Evolutionary conservation across 164 flowering plant genomes (phyloP).

Genomic region (Dillenia suffruticosa): DNA sequence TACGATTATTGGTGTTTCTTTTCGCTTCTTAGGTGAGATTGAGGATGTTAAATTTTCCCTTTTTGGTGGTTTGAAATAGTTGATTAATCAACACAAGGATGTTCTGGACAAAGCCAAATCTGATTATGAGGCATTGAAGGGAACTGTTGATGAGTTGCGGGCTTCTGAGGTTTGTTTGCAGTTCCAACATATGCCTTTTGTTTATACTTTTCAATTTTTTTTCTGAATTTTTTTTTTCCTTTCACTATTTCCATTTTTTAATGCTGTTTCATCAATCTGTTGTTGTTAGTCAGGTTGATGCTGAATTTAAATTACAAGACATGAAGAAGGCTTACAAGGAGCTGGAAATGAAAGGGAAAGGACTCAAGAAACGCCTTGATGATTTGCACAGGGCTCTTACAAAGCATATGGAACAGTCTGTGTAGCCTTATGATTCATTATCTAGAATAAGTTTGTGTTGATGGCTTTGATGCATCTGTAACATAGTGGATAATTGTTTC

Average conservation of each 20-base stretch:
- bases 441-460: neutral
- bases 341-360: conserved; percentile 72
- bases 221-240: neutral
- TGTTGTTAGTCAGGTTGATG: conserved; percentile 67
- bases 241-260: neutral
- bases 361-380: conserved; percentile 63
- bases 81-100: conserved; percentile 70
- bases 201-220: neutral
- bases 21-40: neutral
- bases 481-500: conserved; percentile 9
- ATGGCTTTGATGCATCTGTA: neutral
- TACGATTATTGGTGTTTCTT: neutral
- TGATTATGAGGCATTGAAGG: neutral
- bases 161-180: conserved; percentile 68
- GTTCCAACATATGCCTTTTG: neutral
- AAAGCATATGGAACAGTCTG: conserved; percentile 92
- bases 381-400: conserved; percentile 55
- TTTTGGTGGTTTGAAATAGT: conserved; percentile 27
- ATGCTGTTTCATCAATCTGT: neutral
- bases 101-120: conserved; percentile 67
- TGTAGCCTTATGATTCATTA: neutral
- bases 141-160: conserved; percentile 51
- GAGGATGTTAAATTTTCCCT: neutral
- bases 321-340: conserved; percentile 72
- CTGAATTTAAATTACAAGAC: conserved; percentile 80